Evolutionary conservation across 2,329 filamentous ascomycete genomes (phyloP), one percentile per base, ranked within the genome.

Genomic region (Elsinoe batatas): DNA sequence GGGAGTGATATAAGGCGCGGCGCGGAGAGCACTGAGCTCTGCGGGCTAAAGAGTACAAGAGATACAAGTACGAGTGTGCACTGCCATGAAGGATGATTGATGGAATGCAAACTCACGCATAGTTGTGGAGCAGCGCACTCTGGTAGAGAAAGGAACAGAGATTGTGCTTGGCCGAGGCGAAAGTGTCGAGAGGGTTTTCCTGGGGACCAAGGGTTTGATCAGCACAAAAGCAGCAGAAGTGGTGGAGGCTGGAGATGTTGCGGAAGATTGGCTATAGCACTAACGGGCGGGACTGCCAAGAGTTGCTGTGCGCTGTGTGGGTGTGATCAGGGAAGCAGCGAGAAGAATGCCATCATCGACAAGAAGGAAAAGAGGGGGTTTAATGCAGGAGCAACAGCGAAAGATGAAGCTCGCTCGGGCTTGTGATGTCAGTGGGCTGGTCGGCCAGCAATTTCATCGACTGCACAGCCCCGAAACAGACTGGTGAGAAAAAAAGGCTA

Each of bases 61-160:
- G 30, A 22, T 26, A 26, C 42, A 13, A 51, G 20, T 20, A 20
- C 15, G 26, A 18, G 47, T 35, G 17, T 51, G 47, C 47, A 51
- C 47, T 51, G 47, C 47, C 47, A 51, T 51, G 47, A n/a, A 26
- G 17, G 32, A 30, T 30, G 26, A 30, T 30, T 30, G 18, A 17
- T 36, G 51, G 35, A 38, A 46, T 11, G 53, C 38, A 46, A 26
- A 55, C 53, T 55, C 42, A 55, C 53, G 53, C 53, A 55, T 55
- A 26, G 30, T 53, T 35, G 30, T 50, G 17, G 46, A 33, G 26
- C 40, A 30, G 26, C 51, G 13, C 22, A 40, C 38, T 42, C 22
- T 26, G 18, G 36, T 42, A 33, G 37, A 22, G 51, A 26, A n/a
- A 54, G n/a, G 36, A 15, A 35, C 22, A 49, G 17, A 49, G 44